phyloP scores from a whole-genome alignment of 2,329 filamentous ascomycete genomes.

The Ceratocystis cubensis region DNA sequence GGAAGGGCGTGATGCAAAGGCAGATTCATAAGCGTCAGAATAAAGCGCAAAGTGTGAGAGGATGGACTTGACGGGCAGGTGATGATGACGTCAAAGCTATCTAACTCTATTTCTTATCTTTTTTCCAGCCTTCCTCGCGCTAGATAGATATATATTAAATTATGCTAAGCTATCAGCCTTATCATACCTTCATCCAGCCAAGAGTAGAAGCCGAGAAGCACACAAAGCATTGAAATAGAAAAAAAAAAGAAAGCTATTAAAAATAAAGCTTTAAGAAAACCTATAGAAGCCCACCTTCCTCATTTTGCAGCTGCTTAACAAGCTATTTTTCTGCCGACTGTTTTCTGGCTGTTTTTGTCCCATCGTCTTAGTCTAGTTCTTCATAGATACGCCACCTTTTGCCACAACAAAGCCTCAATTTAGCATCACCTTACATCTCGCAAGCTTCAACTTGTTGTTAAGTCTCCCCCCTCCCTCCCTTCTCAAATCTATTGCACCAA shows the following conservation, averaged over 20 bases:
- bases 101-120: no score
- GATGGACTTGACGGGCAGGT: not conserved
- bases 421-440: not conserved
- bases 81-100: not conserved
- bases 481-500: not conserved
- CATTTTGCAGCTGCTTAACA: not conserved
- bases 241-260: not conserved
- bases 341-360: not conserved
- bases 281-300: not conserved
- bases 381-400: not conserved
- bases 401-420: not conserved
- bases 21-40: not conserved
- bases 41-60: not conserved
- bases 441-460: not conserved
- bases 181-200: no score
- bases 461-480: not conserved
- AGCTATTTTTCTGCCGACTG: not conserved
- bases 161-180: no score
- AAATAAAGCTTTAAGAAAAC: not conserved
- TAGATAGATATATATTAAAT: no score
- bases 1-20: not conserved
- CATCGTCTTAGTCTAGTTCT: not conserved
- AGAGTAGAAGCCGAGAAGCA: not conserved
- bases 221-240: not conserved
- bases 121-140: no score